phyloP scores from a whole-genome alignment of 805 yeast genomes.

The Phaffomyces opuntiae region DNA sequence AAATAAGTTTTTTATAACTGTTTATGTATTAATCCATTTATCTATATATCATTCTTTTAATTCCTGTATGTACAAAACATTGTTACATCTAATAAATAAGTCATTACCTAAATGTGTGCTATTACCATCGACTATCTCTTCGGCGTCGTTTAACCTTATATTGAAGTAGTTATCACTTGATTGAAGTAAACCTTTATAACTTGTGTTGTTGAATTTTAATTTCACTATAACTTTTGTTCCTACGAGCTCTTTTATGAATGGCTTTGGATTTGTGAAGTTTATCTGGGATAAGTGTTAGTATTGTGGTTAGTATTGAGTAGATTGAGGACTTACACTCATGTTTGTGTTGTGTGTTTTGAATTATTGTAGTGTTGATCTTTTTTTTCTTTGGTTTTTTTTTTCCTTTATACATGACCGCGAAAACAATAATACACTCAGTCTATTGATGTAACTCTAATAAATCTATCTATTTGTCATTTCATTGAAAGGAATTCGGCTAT shows the following conservation, averaged over 20 bases:
- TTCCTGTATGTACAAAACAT: slow-evolving; percentile 50
- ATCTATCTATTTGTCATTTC: too few relatives aligned
- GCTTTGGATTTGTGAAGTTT: slow-evolving; percentile 78
- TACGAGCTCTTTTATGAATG: slow-evolving; percentile 75
- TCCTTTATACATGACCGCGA: background rate
- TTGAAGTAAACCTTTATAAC: slow-evolving; percentile 70
- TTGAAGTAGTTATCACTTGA: slow-evolving; percentile 94
- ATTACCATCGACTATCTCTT: slow-evolving; percentile 42
- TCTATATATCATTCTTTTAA: slow-evolving; percentile 6
- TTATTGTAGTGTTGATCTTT: background rate
- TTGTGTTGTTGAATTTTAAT: slow-evolving; percentile 85
- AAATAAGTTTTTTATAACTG: background rate
- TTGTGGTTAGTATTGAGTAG: background rate
- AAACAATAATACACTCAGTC: background rate
- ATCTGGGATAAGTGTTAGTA: slow-evolving; percentile 17
- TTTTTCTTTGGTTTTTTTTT: background rate
- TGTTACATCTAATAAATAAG: slow-evolving; percentile 83
- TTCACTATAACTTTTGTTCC: slow-evolving; percentile 67
- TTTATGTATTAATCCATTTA: background rate
- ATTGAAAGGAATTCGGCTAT: too few relatives aligned
- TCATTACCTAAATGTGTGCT: slow-evolving; percentile 59
- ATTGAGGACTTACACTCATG: background rate
- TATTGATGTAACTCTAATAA: too few relatives aligned
- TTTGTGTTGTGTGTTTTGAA: background rate
- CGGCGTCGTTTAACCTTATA: slow-evolving; percentile 60